These are phyloP conservation scores for Phaeolepiota aurea DNA, from an alignment of 768 basidiomycete species.

Conservation along the genomic window DNA sequence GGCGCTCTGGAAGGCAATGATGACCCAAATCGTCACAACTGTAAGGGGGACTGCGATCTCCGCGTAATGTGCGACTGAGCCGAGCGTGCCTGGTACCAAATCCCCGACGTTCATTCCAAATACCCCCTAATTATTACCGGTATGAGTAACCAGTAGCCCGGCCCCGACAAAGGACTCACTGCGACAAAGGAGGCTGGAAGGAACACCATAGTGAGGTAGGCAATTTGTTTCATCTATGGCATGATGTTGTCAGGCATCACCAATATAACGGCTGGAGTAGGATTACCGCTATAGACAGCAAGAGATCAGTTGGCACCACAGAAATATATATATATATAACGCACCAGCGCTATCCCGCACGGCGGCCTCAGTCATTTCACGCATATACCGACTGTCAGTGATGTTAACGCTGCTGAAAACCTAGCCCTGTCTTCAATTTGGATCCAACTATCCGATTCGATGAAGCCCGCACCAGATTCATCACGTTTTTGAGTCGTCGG, in stretches of 20 bases:
- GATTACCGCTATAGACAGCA: too few relatives aligned
- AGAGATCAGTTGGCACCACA: too few relatives aligned
- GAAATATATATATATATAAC: too few relatives aligned
- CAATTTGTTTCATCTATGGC: slow-evolving; percentile 12
- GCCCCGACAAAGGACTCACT: slow-evolving; percentile 5
- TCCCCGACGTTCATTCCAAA: slow-evolving; percentile 34
- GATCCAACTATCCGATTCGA: too few relatives aligned
- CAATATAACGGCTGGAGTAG: too few relatives aligned
- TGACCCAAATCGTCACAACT: slow-evolving; percentile 41
- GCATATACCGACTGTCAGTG: slow-evolving; percentile 43
- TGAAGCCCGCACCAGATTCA: slow-evolving; percentile 42
- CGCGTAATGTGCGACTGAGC: slow-evolving; percentile 34
- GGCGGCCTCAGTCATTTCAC: slow-evolving; percentile 42
- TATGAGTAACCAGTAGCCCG: neutral
- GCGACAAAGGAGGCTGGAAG: slow-evolving; percentile 10
- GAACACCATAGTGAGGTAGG: slow-evolving; percentile 11
- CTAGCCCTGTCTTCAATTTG: too few relatives aligned
- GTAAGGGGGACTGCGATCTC: slow-evolving; percentile 39
- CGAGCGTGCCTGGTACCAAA: slow-evolving; percentile 23
- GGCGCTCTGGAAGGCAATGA: slow-evolving; percentile 44
- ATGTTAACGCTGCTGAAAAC: slow-evolving; percentile 56
- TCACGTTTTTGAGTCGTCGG: slow-evolving; percentile 40
- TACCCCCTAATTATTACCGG: slow-evolving; percentile 19
- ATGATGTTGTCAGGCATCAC: too few relatives aligned
- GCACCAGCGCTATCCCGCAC: slow-evolving; percentile 42